Percentiles rank a stretch among this genome's conserved stretches.
phyloP scores from a whole-genome alignment of 495 filamentous ascomycete genomes.

The Neurospora cerealis region DNA sequence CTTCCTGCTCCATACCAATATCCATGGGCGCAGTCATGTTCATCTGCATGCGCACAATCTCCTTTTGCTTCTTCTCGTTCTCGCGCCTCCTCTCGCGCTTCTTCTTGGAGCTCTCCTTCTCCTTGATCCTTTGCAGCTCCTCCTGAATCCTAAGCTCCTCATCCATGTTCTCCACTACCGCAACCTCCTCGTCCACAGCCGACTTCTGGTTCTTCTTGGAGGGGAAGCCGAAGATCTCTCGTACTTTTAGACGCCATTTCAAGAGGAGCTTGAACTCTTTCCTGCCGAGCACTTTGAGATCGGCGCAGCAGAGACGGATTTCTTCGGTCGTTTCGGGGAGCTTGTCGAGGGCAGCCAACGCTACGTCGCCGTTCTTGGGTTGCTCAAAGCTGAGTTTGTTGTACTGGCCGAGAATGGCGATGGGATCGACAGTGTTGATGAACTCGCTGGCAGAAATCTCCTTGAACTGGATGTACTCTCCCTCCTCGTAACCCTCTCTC shows the following conservation, averaged over 20 bases:
- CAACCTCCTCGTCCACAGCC: conserved; percentile 55
- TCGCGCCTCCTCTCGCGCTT: conserved; percentile 74
- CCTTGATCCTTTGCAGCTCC: conserved; percentile 68
- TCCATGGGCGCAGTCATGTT: conserved; percentile 94
- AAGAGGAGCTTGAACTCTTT: conserved; percentile 93
- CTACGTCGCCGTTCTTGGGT: conserved; percentile 67
- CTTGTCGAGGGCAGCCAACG: conserved; percentile 73
- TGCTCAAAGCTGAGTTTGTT: conserved; percentile 80
- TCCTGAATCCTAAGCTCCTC: conserved; percentile 86
- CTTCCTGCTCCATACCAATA: conserved; percentile 87
- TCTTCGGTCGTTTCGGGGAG: conserved; percentile 91
- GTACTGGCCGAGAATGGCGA: conserved; percentile 82
- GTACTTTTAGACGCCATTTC: conserved; percentile 80
- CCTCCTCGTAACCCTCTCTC: conserved; percentile 94
- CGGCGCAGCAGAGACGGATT: conserved; percentile 72
- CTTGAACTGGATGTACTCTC: conserved; percentile 86
- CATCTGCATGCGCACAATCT: conserved; percentile 88
- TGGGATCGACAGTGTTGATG: conserved; percentile 88
- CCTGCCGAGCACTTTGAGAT: conserved; percentile 83
- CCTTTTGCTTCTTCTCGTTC: conserved; percentile 83
- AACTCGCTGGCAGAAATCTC: conserved; percentile 83
- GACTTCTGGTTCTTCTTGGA: conserved; percentile 55
- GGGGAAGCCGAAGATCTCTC: conserved; percentile 83
- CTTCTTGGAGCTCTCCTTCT: conserved; percentile 60
- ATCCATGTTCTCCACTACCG: conserved; percentile 79